Conservation (phyloP, 73 alveolate species). For the Paramecium sexaurelia region DNA sequence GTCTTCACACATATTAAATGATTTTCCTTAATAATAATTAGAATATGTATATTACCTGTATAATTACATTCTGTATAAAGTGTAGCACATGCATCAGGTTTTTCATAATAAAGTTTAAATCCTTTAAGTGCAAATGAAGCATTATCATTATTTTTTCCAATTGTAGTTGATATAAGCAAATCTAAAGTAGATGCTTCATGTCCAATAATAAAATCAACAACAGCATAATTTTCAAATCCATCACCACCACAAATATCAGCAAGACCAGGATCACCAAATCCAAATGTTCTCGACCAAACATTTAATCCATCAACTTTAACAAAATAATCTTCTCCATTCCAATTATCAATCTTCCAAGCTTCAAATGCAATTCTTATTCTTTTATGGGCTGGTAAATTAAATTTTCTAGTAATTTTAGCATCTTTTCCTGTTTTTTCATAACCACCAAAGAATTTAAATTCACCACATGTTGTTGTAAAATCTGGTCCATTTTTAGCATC, state of each 20-base stretch:
- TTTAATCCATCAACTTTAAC: constrained; percentile 1
- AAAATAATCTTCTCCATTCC: constrained; percentile 7
- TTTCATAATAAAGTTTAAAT: constrained; percentile 2
- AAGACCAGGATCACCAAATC: constrained; percentile 42
- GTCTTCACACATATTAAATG: constrained; percentile 49
- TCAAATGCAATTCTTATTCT: constrained; percentile 29
- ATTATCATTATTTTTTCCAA: neutral
- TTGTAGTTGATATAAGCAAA: neutral
- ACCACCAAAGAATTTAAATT: constrained; percentile 45
- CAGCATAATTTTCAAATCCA: constrained; percentile 1
- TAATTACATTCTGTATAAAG: constrained; percentile 34
- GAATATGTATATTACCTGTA: neutral
- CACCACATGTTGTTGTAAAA: neutral
- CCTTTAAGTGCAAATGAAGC: constrained; percentile 26
- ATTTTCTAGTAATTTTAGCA: constrained; percentile 7
- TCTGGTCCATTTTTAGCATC: constrained; percentile 1
- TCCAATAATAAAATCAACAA: constrained; percentile 27
- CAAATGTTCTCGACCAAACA: neutral
- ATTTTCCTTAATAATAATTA: neutral
- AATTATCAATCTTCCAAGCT: constrained; percentile 26
- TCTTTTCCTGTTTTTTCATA: neutral
- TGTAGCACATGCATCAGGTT: constrained; percentile 43
- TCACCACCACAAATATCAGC: constrained; percentile 35
- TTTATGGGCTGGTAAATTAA: constrained; percentile 16
- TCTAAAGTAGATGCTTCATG: neutral